Evolutionary conservation across 2,329 filamentous ascomycete species (phyloP).

Genomic region (Meredithiella fracta): DNA sequence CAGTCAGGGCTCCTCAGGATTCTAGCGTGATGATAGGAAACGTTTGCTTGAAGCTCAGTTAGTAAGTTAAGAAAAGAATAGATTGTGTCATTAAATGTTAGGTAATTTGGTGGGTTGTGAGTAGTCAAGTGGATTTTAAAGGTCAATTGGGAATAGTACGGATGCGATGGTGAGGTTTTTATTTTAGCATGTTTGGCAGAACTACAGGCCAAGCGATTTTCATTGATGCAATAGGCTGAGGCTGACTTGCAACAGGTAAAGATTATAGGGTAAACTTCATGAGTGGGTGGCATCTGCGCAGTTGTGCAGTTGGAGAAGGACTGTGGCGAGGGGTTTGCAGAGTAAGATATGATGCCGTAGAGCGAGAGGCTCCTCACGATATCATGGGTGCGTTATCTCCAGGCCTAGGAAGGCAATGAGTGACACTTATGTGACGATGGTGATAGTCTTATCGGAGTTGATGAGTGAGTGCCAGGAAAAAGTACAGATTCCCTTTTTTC

Average conservation of each 20-base stretch:
- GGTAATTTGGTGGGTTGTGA: not conserved
- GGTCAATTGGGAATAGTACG: not conserved
- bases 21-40: conserved; percentile 1
- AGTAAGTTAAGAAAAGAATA: too few relatives aligned
- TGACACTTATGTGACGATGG: conserved; percentile 5
- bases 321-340: too few relatives aligned
- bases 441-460: not conserved
- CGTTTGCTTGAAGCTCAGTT: not conserved
- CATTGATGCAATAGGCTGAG: too few relatives aligned
- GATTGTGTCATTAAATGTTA: not conserved
- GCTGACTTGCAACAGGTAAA: too few relatives aligned
- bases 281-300: too few relatives aligned
- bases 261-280: too few relatives aligned
- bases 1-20: not conserved
- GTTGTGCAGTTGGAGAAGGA: too few relatives aligned
- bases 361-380: not conserved
- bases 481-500: too few relatives aligned
- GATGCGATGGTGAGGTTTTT: not conserved
- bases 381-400: not conserved
- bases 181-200: too few relatives aligned
- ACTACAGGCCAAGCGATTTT: too few relatives aligned
- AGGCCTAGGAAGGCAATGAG: not conserved
- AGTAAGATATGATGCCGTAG: not conserved
- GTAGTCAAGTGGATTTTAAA: not conserved
- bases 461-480: not conserved